Evolutionary conservation across 116 monocot species (phyloP), one percentile per base, ranked within the genome.

Genomic region (Cymodocea nodosa): DNA sequence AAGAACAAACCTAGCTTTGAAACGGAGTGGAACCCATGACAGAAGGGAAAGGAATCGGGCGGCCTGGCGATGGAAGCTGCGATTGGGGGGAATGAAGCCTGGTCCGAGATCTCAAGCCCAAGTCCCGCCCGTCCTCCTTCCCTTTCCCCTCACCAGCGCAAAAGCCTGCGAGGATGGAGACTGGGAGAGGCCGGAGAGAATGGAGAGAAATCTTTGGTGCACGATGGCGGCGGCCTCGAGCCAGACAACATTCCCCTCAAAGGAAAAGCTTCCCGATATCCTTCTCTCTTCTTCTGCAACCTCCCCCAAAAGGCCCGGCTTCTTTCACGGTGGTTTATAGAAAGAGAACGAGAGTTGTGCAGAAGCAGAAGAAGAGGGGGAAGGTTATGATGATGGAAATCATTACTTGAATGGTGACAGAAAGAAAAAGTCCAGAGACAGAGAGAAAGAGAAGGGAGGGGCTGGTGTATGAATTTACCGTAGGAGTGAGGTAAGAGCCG

Each of bases 41-140:
- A 36, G 7, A 23, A 36, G 61, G 16, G 66, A 35, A 35, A 52
- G 24, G 19, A 15, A 13, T 25, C 5, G 35, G 19, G 39, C 7
- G 36, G 35, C 59, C 11, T 25, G 20, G 7, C 22, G 19, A 34
- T 11, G 53, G 66, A 67, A 67, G 66, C 25, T 68, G 68, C 56
- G 56, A 52, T 78, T 89, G 88, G 70, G 93, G 89, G 93, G 93
- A 93, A 93, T 93, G 93, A 93, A 89, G 93, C 93, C 93, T 93
- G 93, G 93, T 93, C 93, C 93, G 93, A 93, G 85, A 82, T 73
- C 71, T 56, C 51, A 70, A 48, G 66, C 66, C 18, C n/a, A n/a
- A 23, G 10, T 56, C 35, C 36, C 30, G 17, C 24, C 10, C 8
- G 11, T 51, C 13, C 12, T 51, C 51, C 1, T 52, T 24, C 4